Conservation (phyloP, 2,329 filamentous ascomycete species). For the Eurotiales sp. region DNA sequence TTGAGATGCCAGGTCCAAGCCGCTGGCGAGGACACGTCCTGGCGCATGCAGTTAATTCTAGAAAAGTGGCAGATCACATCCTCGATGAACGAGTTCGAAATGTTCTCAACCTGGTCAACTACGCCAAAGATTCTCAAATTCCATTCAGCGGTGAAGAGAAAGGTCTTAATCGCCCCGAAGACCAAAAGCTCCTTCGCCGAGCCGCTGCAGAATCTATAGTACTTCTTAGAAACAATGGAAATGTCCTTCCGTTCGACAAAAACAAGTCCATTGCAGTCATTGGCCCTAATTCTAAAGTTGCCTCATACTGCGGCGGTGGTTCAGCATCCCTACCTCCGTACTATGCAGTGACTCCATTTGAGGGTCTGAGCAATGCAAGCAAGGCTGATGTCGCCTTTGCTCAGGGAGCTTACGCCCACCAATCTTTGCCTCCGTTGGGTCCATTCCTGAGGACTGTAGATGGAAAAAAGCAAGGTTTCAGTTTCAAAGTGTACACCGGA, state of each 20-base stretch:
- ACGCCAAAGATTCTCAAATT: conserved; percentile 51
- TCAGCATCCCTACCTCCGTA: conserved; percentile 54
- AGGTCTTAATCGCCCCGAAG: conserved; percentile 57
- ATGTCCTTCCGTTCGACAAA: conserved; percentile 55
- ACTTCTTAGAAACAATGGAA: conserved; percentile 67
- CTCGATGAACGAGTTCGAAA: conserved; percentile 58
- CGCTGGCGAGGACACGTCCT: conserved; percentile 40
- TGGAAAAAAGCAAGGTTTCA: conserved; percentile 56
- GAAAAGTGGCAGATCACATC: conserved; percentile 54
- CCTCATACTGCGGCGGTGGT: conserved; percentile 58
- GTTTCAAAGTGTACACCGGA: conserved; percentile 61
- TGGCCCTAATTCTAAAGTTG: conserved; percentile 51
- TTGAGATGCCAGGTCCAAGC: conserved; percentile 47
- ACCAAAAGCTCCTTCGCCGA: conserved; percentile 60
- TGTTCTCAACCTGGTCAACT: conserved; percentile 59
- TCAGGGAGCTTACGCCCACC: conserved; percentile 63
- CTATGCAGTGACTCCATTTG: conserved; percentile 43
- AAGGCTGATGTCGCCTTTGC: conserved; percentile 46
- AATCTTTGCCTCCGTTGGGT: conserved; percentile 59
- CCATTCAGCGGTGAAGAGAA: conserved; percentile 54
- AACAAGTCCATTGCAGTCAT: conserved; percentile 50
- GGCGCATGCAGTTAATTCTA: conserved; percentile 47
- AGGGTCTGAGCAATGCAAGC: conserved; percentile 38
- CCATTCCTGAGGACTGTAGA: conserved; percentile 49
- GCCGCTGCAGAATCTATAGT: conserved; percentile 68